These are phyloP conservation scores for Penicillium verrucosum DNA, from an alignment of 2,329 filamentous ascomycete genomes.

Conservation along the genomic window DNA sequence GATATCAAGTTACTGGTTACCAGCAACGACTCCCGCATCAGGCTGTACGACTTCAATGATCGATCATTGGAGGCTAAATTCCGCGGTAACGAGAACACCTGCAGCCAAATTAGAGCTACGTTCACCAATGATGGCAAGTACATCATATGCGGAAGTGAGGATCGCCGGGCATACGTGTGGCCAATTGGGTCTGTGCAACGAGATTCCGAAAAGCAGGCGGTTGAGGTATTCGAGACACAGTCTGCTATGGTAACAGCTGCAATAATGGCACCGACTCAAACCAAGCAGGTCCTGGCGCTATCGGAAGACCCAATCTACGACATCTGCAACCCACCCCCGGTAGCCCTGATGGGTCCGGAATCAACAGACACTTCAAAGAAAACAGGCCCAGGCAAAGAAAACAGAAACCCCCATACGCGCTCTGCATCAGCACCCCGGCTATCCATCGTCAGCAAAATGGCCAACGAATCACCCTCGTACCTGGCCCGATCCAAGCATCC, in stretches of 20 bases:
- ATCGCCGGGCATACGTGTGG: conserved; percentile 89
- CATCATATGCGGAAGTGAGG: conserved; percentile 90
- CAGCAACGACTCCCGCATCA: conserved; percentile 89
- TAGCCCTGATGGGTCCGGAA: conserved; percentile 74
- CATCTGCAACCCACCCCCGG: conserved; percentile 88
- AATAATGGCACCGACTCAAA: conserved; percentile 75
- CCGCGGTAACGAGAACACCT: conserved; percentile 83
- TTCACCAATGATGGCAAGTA: conserved; percentile 85
- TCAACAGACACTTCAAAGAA: conserved; percentile 51
- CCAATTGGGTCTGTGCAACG: conserved; percentile 62
- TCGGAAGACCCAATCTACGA: conserved; percentile 95
- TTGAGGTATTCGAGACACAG: conserved; percentile 90
- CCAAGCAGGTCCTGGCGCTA: conserved; percentile 70
- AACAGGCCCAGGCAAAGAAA: conserved; percentile 31
- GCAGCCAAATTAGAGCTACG: conserved; percentile 82
- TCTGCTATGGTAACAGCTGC: conserved; percentile 86
- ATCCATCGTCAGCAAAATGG: conserved; percentile 41
- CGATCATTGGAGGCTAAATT: conserved; percentile 85
- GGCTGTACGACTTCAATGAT: conserved; percentile 83
- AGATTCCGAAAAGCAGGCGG: conserved; percentile 72
- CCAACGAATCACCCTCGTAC: conserved; percentile 72
- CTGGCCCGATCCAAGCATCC: conserved; percentile 70
- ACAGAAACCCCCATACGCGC: conserved; percentile 22
- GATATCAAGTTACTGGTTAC: conserved; percentile 84
- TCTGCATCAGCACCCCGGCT: conserved; percentile 33